Base-by-base conservation (phyloP, 2,329 filamentous ascomycete genomes). In the Trichoderma breve region DNA sequence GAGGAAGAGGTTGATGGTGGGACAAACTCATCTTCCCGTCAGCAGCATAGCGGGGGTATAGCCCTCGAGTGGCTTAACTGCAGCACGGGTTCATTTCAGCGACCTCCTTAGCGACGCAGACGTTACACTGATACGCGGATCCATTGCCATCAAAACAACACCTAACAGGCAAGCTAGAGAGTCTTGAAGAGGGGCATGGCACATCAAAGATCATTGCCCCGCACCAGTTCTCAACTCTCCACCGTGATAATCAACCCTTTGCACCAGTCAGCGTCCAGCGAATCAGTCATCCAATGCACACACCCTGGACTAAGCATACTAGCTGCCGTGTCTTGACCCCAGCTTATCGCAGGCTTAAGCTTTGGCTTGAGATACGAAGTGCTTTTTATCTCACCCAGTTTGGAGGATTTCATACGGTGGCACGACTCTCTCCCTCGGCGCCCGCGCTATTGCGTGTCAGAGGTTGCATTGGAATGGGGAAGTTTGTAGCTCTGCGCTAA, bases 221-320 rank as follows among this genome's bases (percentile, higher is more conserved):
- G 70, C 70, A 66, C 70, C 18, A 24, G 15, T 66, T 61, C 53
- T 67, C 62, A 32, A 36, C 53, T 36, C 53, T 61, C 70, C 61
- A 61, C 62, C 70, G 5, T 30, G 68, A 71, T 71, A 15, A 55
- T 55, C 55, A 63, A 2, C 21, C 21, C 21, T 28, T 28, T 26
- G 65, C 51, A 70, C 68, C 68, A 70, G 58, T 70, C 68, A 70
- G 60, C 63, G 39, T 30, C 30, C 9, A 43, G 47, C 60, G 34
- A 34, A 70, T 70, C 32, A 55, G 60, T 47, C 68, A 26, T 57
- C 39, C 6, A 21, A 64, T 36, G 30, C 60, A 70, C 34, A 32
- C 43, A 30, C 58, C 30, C 60, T 14, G n/a, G 36, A 34, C 68
- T 64, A 63, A 14, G 43, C 32, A 21, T 18, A 30, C 39, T 70